Percentiles rank a stretch among this genome's conserved stretches.
These are phyloP conservation scores for Biscogniauxia mediterranea DNA, from an alignment of 2,329 filamentous ascomycete species.

Conservation along the genomic window DNA sequence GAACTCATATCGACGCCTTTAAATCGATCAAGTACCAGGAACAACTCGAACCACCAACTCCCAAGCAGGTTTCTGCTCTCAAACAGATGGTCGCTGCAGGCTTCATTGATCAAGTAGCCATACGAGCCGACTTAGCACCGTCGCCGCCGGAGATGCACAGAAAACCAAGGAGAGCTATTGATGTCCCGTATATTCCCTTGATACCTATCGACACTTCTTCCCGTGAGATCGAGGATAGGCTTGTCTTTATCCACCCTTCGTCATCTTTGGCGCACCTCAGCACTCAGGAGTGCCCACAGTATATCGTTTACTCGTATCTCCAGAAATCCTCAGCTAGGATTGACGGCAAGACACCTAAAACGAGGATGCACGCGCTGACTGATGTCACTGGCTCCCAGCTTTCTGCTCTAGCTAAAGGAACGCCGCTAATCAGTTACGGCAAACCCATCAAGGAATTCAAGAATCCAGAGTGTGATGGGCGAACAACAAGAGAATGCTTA, in stretches of 20 bases:
- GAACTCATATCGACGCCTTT: conserved; percentile 68
- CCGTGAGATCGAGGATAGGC: conserved; percentile 51
- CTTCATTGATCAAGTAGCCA: conserved; percentile 91
- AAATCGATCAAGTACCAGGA: conserved; percentile 55
- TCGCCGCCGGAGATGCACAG: conserved; percentile 63
- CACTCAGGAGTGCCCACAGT: conserved; percentile 75
- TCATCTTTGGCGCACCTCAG: conserved; percentile 73
- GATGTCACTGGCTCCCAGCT: conserved; percentile 75
- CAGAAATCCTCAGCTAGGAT: conserved; percentile 59
- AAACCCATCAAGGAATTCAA: conserved; percentile 87
- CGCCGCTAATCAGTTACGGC: conserved; percentile 77
- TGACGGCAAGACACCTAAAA: conserved; percentile 60
- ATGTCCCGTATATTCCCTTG: conserved; percentile 87
- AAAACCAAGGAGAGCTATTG: conserved; percentile 80
- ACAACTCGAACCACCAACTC: conserved; percentile 56
- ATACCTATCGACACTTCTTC: conserved; percentile 59
- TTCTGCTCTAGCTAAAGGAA: conserved; percentile 76
- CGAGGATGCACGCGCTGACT: conserved; percentile 85
- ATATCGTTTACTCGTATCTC: conserved; percentile 83
- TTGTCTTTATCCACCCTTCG: conserved; percentile 84
- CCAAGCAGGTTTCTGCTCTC: conserved; percentile 72
- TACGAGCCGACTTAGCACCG: conserved; percentile 83
- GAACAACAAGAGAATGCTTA: conserved; percentile 69
- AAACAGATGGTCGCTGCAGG: conserved; percentile 91
- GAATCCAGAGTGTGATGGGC: conserved; percentile 37